Evolutionary conservation across 257 asterid genomes (phyloP).

Genomic region (Penstemon newberryi): DNA sequence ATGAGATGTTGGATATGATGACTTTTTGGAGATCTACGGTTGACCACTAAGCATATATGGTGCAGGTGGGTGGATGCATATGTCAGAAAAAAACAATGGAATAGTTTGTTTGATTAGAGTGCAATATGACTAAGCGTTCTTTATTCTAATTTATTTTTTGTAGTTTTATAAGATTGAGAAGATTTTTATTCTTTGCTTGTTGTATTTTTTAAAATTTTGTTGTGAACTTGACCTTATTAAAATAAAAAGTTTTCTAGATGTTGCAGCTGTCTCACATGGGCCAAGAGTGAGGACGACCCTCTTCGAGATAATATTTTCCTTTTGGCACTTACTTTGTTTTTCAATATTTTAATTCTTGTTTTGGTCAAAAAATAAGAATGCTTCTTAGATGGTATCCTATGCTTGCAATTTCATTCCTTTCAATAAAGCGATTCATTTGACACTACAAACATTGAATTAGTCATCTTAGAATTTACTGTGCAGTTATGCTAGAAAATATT

Average conservation of each 20-base stretch:
- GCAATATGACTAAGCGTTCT: slow-evolving; percentile 26
- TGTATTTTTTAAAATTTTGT: slow-evolving; percentile 13
- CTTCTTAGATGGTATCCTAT: not conserved
- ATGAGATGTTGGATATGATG: slow-evolving; percentile 23
- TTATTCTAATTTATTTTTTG: not conserved
- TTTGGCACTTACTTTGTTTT: not conserved
- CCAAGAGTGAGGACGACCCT: slow-evolving; percentile 26
- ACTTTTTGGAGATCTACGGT: slow-evolving; percentile 11
- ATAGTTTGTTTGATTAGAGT: slow-evolving; percentile 23
- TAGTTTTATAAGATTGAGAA: slow-evolving; percentile 20
- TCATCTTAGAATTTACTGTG: no score
- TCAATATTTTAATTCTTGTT: not conserved
- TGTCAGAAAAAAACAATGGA: not conserved
- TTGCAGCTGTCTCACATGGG: slow-evolving; percentile 39
- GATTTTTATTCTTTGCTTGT: slow-evolving; percentile 33
- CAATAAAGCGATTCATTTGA: not conserved
- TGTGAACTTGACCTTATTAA: slow-evolving; percentile 28
- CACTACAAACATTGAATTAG: no score
- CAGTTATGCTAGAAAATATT: no score
- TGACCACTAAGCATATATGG: slow-evolving; percentile 30
- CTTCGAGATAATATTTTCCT: slow-evolving; percentile 10
- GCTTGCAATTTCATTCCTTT: not conserved
- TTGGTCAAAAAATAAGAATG: slow-evolving; percentile 3
- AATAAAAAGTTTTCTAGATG: slow-evolving; percentile 32
- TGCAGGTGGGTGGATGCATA: slow-evolving; percentile 31